Base-by-base conservation (phyloP, 345 rosid species). In the Arabidopsis arenosa region DNA sequence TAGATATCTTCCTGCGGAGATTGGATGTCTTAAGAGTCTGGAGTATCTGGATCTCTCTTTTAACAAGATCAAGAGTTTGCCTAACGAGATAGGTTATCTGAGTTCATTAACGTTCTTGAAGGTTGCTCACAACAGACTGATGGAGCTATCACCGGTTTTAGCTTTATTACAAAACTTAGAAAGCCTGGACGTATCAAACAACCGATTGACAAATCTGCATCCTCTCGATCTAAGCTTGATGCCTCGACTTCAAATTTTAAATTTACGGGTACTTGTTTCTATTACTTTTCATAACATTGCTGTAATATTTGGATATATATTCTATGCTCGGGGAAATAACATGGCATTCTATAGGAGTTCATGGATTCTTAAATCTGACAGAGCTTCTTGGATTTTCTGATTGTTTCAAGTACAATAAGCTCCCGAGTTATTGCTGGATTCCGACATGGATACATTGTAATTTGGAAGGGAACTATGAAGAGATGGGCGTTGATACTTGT, bases 1-100 rank as follows among this genome's bases (percentile, higher is more conserved):
- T 88, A 95, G 99, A 83, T 95, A 83, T 69, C 85, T 95, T 66
- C 99, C 99, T 36, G 86, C 97, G 36, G 98, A 95, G 88, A 95
- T 95, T 77, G 94, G 97, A 51, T 92, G 93, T 88, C 84, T 95
- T 33, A 80, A 68, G 66, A 86, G 84, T 44, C 81, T 95, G 82
- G 93, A 92, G 87, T 84, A 78, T 74, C 80, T 95, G 80, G 98
- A 95, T 74, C 93, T 95, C 61, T 95, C 99, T 63, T 95, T 89
- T 80, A 95, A 95, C 82, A 95, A 92, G 82, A 79, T 95, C 80
- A 95, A 90, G 86, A 76, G 36, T 77, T 84, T 95, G 68, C 99
- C 99, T 13, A 54, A 68, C 48, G 98, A 95, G 86, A 85, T 95
- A 45, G 76, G 85, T 73, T 83, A 70, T 82, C 82, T 95, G 75